Percentiles rank a stretch among this genome's conserved stretches.
These are phyloP conservation scores for Wickerhamiella azyma DNA, from an alignment of 805 yeast genomes.

Conservation along the genomic window DNA sequence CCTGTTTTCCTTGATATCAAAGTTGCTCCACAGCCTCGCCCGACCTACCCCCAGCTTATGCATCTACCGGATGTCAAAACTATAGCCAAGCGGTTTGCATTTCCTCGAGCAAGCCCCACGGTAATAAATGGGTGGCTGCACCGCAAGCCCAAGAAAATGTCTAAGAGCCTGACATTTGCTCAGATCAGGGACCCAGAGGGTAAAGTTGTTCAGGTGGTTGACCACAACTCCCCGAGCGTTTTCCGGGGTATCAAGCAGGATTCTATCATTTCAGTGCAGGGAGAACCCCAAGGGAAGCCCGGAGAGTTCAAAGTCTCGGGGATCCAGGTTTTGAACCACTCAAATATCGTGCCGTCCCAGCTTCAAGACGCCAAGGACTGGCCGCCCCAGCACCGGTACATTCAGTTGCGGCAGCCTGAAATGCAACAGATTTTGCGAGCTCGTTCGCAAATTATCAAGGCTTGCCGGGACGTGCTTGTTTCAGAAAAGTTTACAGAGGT, in stretches of 20 bases:
- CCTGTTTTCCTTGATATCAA: too few species aligned
- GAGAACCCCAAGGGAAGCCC: constrained; percentile 36
- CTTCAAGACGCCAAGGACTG: constrained; percentile 42
- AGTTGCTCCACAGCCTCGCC: too few species aligned
- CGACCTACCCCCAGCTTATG: not conserved
- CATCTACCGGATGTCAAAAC: constrained; percentile 5
- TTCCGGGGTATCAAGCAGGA: constrained; percentile 47
- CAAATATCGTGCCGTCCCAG: constrained; percentile 55
- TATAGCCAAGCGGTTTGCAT: constrained; percentile 8
- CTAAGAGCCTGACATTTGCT: constrained; percentile 55
- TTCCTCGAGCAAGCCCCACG: constrained; percentile 10
- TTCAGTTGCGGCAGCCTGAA: constrained; percentile 49
- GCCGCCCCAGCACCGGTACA: constrained; percentile 69
- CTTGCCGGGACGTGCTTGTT: constrained; percentile 29
- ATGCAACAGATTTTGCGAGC: constrained; percentile 20
- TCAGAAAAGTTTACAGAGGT: constrained; percentile 52
- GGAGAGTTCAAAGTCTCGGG: constrained; percentile 41
- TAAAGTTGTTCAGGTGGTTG: constrained; percentile 43
- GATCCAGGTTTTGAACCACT: constrained; percentile 45
- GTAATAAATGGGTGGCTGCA: constrained; percentile 74
- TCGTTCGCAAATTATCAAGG: constrained; percentile 26
- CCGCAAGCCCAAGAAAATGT: constrained; percentile 54
- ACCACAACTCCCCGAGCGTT: constrained; percentile 28
- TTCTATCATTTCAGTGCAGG: constrained; percentile 58
- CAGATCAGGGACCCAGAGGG: constrained; percentile 65